phyloP scores from a whole-genome alignment of 306 rosid genomes.

The Rubus parviflorus region DNA sequence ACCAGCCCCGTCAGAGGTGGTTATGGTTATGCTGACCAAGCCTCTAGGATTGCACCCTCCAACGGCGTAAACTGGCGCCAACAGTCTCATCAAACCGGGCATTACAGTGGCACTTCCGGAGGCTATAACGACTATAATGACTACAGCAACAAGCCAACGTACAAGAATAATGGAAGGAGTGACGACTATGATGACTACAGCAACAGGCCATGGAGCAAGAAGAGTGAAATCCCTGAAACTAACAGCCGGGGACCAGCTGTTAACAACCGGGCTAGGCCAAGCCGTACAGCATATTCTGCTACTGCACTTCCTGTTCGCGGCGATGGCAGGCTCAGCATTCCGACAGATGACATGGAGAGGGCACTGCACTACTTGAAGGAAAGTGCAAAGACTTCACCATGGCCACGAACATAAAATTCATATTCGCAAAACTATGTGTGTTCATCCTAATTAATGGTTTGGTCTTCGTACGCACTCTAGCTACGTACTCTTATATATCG shows the following conservation, averaged over 20 bases:
- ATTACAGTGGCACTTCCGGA: background rate
- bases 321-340: conserved; percentile 33
- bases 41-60: conserved; percentile 10
- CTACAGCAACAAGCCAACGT: conserved; percentile 26
- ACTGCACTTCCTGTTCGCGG: conserved; percentile 18
- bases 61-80: conserved; percentile 7
- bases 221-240: no score
- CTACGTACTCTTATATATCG: background rate
- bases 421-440: no score
- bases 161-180: conserved; percentile 23
- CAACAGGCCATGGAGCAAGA: no score
- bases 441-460: background rate
- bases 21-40: conserved; percentile 28
- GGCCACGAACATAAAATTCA: background rate
- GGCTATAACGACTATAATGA: conserved; percentile 19
- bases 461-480: background rate
- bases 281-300: conserved; percentile 10
- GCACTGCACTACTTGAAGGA: conserved; percentile 33
- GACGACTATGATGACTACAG: conserved; percentile 4
- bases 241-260: background rate
- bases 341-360: conserved; percentile 41
- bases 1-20: conserved; percentile 18
- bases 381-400: conserved; percentile 20
- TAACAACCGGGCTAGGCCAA: conserved; percentile 21
- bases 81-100: background rate